Conservation (phyloP, 345 rosid genomes). For the Streptanthus diversifolius region DNA sequence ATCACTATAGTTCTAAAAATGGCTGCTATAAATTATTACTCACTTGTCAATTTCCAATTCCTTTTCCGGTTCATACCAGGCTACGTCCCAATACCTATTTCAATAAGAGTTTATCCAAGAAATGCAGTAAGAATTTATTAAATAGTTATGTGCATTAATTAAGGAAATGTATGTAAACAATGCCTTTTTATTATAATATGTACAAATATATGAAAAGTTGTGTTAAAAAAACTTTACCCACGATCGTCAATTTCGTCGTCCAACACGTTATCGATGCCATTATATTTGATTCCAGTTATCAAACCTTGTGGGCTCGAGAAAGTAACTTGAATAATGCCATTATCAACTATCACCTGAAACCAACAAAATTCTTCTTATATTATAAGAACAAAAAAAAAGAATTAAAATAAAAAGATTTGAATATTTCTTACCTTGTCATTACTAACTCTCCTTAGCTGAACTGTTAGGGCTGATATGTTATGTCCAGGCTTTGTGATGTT, state of each 20-base stretch:
- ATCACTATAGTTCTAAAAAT: not conserved
- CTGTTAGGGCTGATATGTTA: constrained; percentile 7
- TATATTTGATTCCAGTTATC: constrained; percentile 54
- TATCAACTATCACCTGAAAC: constrained; percentile 63
- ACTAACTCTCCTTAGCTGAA: constrained; percentile 29
- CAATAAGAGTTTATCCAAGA: not conserved
- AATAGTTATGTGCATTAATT: not conserved
- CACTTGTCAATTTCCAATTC: constrained; percentile 43
- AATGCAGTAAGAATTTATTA: not conserved
- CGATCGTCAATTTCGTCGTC: constrained; percentile 42
- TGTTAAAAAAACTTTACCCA: constrained; percentile 46
- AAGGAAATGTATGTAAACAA: not conserved
- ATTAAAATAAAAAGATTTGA: not conserved
- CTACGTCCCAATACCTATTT: constrained; percentile 83
- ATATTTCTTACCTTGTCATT: constrained; percentile 15
- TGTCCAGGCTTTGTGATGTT: constrained; percentile 32
- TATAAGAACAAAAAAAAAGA: not conserved
- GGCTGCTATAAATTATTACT: not conserved
- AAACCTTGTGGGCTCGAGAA: constrained; percentile 63
- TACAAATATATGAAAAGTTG: not conserved
- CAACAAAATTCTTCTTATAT: not conserved
- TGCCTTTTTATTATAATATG: not conserved
- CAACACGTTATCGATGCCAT: constrained; percentile 65
- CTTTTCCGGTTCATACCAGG: constrained; percentile 55
- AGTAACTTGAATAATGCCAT: constrained; percentile 66